Evolutionary conservation across 164 flowering plant genomes (phyloP).

Genomic region (Liquidambar formosana): DNA sequence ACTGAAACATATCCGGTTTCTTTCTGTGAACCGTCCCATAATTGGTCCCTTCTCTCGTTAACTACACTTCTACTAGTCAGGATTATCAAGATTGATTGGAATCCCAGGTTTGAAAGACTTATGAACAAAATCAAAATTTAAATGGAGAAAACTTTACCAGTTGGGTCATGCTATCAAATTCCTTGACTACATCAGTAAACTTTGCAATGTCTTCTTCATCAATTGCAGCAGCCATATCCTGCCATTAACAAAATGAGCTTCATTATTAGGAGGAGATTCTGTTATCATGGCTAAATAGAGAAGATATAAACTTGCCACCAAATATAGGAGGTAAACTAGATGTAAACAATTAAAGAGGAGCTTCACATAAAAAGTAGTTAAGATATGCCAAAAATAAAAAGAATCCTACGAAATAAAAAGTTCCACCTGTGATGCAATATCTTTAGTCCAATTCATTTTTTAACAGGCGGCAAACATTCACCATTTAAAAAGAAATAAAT

Average conservation of each 20-base stretch:
- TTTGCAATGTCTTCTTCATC: conserved; percentile 86
- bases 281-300: not conserved
- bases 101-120: not conserved
- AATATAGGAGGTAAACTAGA: not conserved
- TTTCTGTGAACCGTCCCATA: not conserved
- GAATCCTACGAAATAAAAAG: not conserved
- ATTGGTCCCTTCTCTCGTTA: too few relatives aligned
- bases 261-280: not conserved
- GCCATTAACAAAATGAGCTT: conserved; percentile 12
- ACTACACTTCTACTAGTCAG: not conserved
- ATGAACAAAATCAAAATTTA: too few relatives aligned
- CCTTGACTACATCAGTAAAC: conserved; percentile 77
- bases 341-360: not conserved
- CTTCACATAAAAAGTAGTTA: not conserved
- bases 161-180: conserved; percentile 90
- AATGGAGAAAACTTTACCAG: conserved; percentile 47
- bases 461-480: too few relatives aligned
- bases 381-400: not conserved
- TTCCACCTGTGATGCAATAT: conserved; percentile 7
- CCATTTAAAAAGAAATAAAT: conserved; percentile 9
- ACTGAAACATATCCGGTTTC: not conserved
- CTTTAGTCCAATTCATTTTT: conserved; percentile 35
- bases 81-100: not conserved
- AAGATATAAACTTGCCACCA: not conserved
- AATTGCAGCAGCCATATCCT: conserved; percentile 85